Percentiles rank a stretch among this genome's conserved stretches.
Conservation (phyloP, 1,139 yeast genomes). For the Debaryomycetaceae sp. region DNA sequence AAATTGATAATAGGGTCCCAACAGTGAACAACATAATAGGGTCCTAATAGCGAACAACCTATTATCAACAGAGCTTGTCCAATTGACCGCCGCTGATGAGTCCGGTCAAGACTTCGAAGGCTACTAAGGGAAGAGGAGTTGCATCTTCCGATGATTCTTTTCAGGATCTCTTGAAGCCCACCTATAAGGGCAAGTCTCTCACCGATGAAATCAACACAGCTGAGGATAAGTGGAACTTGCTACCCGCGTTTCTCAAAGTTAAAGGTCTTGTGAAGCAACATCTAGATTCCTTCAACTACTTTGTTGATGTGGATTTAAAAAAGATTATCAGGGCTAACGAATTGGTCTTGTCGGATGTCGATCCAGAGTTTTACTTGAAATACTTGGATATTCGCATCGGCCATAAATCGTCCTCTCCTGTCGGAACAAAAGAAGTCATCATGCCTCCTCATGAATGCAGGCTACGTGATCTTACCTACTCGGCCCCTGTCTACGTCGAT, state of each 20-base stretch:
- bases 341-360: slow-evolving; percentile 82
- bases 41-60: too few species aligned
- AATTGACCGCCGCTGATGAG: too few species aligned
- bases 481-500: slow-evolving; percentile 94
- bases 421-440: slow-evolving; percentile 48
- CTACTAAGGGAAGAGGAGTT: too few species aligned
- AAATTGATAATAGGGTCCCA: too few species aligned
- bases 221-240: slow-evolving; percentile 87
- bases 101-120: too few species aligned
- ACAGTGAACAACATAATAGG: too few species aligned
- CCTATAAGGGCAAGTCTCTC: slow-evolving; percentile 73
- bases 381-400: slow-evolving; percentile 90
- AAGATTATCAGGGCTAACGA: slow-evolving; percentile 90
- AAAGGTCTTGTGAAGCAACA: slow-evolving; percentile 97
- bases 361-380: slow-evolving; percentile 89
- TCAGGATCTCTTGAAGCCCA: slow-evolving; percentile 66
- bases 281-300: slow-evolving; percentile 90
- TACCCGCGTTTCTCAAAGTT: slow-evolving; percentile 92
- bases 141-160: slow-evolving; percentile 47
- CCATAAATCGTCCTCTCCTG: slow-evolving; percentile 43
- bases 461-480: slow-evolving; percentile 84
- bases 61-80: too few species aligned
- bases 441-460: slow-evolving; percentile 96
- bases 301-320: slow-evolving; percentile 85
- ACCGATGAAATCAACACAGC: slow-evolving; percentile 88